Percentiles rank a stretch among this genome's conserved stretches.
phyloP scores from a whole-genome alignment of 768 basidiomycete genomes.

The Lentinula sp. region DNA sequence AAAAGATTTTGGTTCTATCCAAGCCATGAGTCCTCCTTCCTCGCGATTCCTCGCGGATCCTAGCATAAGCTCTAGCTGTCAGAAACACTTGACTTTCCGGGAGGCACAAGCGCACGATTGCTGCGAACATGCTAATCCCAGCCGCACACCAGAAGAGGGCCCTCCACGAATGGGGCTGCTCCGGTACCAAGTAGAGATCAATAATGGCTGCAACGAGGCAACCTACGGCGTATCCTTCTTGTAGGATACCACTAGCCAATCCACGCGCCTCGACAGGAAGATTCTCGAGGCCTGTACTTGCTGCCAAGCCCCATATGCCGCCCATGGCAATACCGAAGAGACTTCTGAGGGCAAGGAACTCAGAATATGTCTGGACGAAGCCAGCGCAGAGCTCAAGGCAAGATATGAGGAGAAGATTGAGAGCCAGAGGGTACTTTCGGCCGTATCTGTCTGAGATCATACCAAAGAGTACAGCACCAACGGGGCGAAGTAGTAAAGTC shows the following conservation, averaged over 20 bases:
- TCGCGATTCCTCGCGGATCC: conserved; percentile 15
- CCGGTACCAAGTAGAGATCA: conserved; percentile 38
- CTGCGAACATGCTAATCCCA: conserved; percentile 44
- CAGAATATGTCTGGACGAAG: conserved; percentile 47
- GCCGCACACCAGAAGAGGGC: conserved; percentile 55
- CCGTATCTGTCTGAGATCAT: conserved; percentile 29
- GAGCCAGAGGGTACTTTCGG: conserved; percentile 56
- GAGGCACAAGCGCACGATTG: conserved; percentile 39
- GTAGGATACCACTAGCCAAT: conserved; percentile 58
- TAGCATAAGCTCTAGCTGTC: conserved; percentile 35
- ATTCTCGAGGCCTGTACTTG: conserved; percentile 57
- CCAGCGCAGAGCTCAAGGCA: conserved; percentile 51
- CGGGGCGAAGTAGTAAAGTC: neutral
- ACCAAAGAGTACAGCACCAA: conserved; percentile 45
- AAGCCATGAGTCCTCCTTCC: conserved; percentile 25
- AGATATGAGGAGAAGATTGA: conserved; percentile 45
- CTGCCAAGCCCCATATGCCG: conserved; percentile 56
- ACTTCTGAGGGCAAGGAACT: conserved; percentile 56
- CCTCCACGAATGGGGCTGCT: conserved; percentile 36
- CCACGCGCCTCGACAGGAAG: conserved; percentile 60
- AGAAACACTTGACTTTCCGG: conserved; percentile 58
- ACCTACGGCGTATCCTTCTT: conserved; percentile 63
- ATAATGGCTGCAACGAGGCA: conserved; percentile 33
- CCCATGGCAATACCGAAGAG: conserved; percentile 61
- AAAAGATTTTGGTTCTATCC: conserved; percentile 44